Evolutionary conservation across 805 yeast genomes (phyloP), one percentile per base, ranked within the genome.

Genomic region (Ogataea pini): DNA sequence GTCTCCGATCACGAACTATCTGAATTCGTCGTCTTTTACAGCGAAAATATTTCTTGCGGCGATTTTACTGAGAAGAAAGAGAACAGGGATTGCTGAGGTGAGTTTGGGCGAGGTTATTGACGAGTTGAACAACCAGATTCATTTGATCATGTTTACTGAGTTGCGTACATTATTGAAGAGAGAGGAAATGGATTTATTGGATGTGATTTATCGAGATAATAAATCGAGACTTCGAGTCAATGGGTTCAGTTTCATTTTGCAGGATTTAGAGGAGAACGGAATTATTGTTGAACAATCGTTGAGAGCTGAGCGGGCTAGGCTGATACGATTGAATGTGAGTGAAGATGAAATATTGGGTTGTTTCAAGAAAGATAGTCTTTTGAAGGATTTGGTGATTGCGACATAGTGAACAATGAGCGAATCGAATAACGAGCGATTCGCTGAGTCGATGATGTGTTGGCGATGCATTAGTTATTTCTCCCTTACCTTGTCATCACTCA

Each of bases 231-330:
- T 82, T 1, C 71, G 92, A 48, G 72, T 86, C 22, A 72, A 73
- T 20, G 83, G 87, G 4, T 78, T 87, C 56, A 77, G 77, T 31
- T 79, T 72, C 45, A 74, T 88, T 1, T 59, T 90, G 7, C 73
- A 75, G 40, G 95, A 89, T 58, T 70, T 92, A 47, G 79, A 80
- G 12, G 97, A 90, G 47, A 81, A 83, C 37, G 98, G 97, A 0
- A 70, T 92, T 5, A 52, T 94, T 2, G 70, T 81, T 3, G 85
- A 81, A 58, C 95, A 88, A 60, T 78, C 78, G 40, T 70, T 79
- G 49, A 77, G 76, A 42, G 83, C 89, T 22, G 95, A 88, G 58
- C 73, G 96, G 43, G 69, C 79, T 47, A 75, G 83, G 19, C 66
- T 82, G 47, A 69, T 92, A 0, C 78, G 86, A 44, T 69, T 94